Conservation (phyloP, 768 basidiomycete species). For the Mycena capillaripes region DNA sequence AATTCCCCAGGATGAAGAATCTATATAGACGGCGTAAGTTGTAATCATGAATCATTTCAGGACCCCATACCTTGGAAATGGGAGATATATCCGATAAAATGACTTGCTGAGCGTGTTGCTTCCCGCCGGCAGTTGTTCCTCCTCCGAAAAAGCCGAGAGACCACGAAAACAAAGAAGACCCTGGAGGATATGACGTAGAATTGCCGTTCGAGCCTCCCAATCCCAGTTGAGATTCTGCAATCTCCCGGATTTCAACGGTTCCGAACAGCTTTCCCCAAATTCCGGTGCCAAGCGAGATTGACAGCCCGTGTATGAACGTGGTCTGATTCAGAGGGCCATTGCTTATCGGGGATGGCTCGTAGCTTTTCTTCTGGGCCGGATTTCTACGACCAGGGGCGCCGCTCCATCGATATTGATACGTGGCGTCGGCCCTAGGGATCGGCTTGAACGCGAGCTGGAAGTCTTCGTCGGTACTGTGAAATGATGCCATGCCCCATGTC, state of each 20-base stretch:
- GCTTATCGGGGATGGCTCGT: neutral
- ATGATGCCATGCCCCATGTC: slow-evolving; percentile 35
- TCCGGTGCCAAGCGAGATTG: neutral
- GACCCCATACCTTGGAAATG: neutral
- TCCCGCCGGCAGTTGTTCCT: neutral
- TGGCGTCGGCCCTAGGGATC: neutral
- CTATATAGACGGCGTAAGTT: neutral
- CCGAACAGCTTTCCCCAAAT: slow-evolving; percentile 8
- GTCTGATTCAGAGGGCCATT: slow-evolving; percentile 3
- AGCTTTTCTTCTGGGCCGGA: neutral
- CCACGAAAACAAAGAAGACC: slow-evolving; percentile 1
- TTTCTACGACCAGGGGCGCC: neutral
- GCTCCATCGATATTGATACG: neutral
- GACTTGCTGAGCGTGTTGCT: neutral
- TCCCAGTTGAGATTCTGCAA: neutral
- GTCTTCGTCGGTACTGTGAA: neutral
- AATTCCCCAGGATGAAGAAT: slow-evolving; percentile 6
- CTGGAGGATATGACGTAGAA: neutral
- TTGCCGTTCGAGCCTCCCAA: neutral
- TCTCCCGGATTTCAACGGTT: neutral
- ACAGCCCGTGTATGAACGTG: slow-evolving; percentile 12
- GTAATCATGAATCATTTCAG: neutral
- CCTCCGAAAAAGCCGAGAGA: slow-evolving; percentile 8
- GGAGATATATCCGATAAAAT: neutral
- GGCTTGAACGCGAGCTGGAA: slow-evolving; percentile 5